Base-by-base conservation (phyloP, 2,329 filamentous ascomycete species). In the Xylaria polymorpha region DNA sequence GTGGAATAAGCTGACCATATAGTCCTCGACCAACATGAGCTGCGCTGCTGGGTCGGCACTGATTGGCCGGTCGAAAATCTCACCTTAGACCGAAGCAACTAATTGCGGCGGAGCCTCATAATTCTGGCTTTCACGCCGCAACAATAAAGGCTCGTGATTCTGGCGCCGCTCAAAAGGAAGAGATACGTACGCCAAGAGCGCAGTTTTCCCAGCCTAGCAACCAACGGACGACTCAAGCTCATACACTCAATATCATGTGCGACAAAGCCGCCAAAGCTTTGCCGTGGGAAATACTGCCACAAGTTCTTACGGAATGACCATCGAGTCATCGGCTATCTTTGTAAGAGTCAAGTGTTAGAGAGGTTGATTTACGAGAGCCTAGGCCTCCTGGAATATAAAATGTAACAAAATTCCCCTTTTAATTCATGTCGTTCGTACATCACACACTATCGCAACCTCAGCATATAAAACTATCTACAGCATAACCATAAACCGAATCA, bases 401-500 rank as follows among this genome's bases (percentile, higher is more conserved):
- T 35, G 15, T 48, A 25, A 32, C 4, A 18, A 29, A 18, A 22
- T 35, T 29, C 20, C 32, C 57, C 39, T 15, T 56, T 18, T 15
- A 14, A 18, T 39, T 25, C 7, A n/a, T 62, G 9, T 25, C 43
- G 18, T 59, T 46, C 22, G 10, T 6, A 37, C 29, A 60, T 48
- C 20, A 29, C 61, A 66, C 22, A 12, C 3, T 35, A 20, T 37
- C 39, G 46, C 32, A 32, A 20, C 35, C 65, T 57, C n/a, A 25
- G 7, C 15, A 56, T 25, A 39, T 9, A 22, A 18, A 35, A 58
- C 7, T 37, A 41, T 7, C 37, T 3, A 61, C n/a, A 32, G 55
- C 56, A 1, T 58, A 62, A 4, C 48, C 50, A 1, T 58, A 62
- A 4, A 53, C 50, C 14, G 37, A 71, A 12, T n/a, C 50, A 74